Evolutionary conservation across 768 basidiomycete genomes (phyloP).

Genomic region (Hygrocybe punicea): DNA sequence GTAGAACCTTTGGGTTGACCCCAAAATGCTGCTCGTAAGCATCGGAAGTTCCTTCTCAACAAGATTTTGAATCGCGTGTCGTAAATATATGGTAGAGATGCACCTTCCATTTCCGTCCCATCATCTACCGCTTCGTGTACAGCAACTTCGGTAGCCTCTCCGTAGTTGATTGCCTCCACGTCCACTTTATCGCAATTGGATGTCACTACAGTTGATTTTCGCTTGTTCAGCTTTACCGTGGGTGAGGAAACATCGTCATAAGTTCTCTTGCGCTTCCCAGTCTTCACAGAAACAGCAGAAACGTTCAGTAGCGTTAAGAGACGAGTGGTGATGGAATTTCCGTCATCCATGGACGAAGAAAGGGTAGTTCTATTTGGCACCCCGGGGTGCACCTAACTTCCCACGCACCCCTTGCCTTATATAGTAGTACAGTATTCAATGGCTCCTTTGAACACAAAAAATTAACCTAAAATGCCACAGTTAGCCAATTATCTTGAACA

Average conservation of each 20-base stretch:
- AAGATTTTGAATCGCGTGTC: neutral
- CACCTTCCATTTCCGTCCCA: slow-evolving; percentile 30
- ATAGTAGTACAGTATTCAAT: no score
- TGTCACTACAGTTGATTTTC: slow-evolving; percentile 33
- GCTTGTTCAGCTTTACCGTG: slow-evolving; percentile 67
- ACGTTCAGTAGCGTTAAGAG: slow-evolving; percentile 88
- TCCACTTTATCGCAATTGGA: neutral
- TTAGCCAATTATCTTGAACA: no score
- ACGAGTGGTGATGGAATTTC: slow-evolving; percentile 64
- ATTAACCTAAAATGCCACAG: no score
- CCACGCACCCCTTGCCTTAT: no score
- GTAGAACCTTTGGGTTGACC: slow-evolving; percentile 47
- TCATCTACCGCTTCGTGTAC: slow-evolving; percentile 12
- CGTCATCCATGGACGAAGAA: slow-evolving; percentile 32
- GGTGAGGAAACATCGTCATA: slow-evolving; percentile 44
- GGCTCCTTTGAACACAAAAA: no score
- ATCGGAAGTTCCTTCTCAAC: slow-evolving; percentile 28
- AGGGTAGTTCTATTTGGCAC: no score
- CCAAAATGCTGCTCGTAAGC: slow-evolving; percentile 78
- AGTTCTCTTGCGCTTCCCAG: slow-evolving; percentile 51
- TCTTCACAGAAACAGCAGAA: slow-evolving; percentile 75
- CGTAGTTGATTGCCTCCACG: neutral
- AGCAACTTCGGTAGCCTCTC: slow-evolving; percentile 20
- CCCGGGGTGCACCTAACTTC: no score
- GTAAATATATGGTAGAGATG: slow-evolving; percentile 1